Conservation (phyloP, 2,329 filamentous ascomycete genomes). For the Ascochyta koolunga region DNA sequence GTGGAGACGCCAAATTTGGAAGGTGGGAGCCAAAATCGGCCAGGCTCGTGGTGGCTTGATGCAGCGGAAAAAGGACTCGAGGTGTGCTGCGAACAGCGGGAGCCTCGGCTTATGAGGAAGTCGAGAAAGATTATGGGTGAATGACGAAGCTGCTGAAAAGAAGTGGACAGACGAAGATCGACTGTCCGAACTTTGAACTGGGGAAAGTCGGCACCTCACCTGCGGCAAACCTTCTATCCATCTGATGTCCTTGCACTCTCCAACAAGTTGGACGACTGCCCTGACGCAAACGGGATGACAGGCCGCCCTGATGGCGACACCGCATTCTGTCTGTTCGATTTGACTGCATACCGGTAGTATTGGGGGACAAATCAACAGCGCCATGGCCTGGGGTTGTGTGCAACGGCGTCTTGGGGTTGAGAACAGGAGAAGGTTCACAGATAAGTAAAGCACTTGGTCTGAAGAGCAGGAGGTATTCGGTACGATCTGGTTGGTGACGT, state of each 20-base stretch:
- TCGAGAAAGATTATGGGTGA: slow-evolving; percentile 4
- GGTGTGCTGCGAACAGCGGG: neutral
- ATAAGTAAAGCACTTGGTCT: slow-evolving; percentile 1
- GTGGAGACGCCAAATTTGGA: slow-evolving; percentile 16
- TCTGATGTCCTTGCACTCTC: neutral
- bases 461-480: slow-evolving; percentile 3
- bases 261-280: neutral
- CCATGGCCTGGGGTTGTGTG: neutral
- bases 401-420: neutral
- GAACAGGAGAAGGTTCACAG: neutral
- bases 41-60: slow-evolving; percentile 7
- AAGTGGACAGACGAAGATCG: slow-evolving; percentile 2
- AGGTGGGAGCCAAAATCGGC: slow-evolving; percentile 10
- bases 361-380: neutral
- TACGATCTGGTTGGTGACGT: slow-evolving; percentile 10
- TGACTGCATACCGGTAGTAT: neutral
- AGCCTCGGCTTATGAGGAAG: slow-evolving; percentile 15
- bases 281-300: slow-evolving; percentile 8
- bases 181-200: slow-evolving; percentile 8
- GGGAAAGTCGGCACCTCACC: slow-evolving; percentile 13
- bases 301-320: slow-evolving; percentile 1
- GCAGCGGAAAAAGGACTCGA: neutral
- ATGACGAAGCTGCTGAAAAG: slow-evolving; percentile 12
- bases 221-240: slow-evolving; percentile 15
- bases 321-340: neutral